These are phyloP conservation scores for Pythium dissotocum DNA, from an alignment of 352 stramenopile species.

Conservation along the genomic window DNA sequence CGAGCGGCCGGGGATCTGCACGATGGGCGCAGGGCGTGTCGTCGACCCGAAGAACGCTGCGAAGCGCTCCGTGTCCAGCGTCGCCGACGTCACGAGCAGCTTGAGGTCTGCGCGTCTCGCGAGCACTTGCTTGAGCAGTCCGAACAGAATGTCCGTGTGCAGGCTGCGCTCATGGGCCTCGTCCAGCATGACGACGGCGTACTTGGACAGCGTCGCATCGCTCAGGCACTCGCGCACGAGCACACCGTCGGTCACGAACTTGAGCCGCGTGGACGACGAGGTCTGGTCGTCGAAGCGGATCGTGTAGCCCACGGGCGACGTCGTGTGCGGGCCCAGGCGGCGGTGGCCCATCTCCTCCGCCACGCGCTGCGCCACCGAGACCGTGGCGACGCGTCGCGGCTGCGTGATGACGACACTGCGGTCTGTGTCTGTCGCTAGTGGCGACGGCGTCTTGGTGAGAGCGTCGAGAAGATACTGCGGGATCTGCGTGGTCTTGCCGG, in stretches of 20 bases:
- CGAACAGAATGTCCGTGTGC: slow-evolving; percentile 98
- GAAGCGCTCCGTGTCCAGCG: slow-evolving; percentile 88
- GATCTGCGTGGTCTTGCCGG: slow-evolving; percentile 95
- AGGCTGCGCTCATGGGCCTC: slow-evolving; percentile 98
- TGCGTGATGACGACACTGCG: slow-evolving; percentile 88
- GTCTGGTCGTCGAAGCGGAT: slow-evolving; percentile 98
- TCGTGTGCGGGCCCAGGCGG: slow-evolving; percentile 25
- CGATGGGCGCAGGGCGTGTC: slow-evolving; percentile 59
- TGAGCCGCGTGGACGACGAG: slow-evolving; percentile 60
- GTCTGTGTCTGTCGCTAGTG: slow-evolving; percentile 37
- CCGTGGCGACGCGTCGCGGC: slow-evolving; percentile 95
- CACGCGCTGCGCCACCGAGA: slow-evolving; percentile 97
- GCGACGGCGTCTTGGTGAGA: slow-evolving; percentile 18
- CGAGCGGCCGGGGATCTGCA: slow-evolving; percentile 90
- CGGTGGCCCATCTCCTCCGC: slow-evolving; percentile 93
- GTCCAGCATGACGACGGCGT: slow-evolving; percentile 92
- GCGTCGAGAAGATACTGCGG: slow-evolving; percentile 65
- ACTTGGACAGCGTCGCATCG: slow-evolving; percentile 76
- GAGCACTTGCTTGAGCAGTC: slow-evolving; percentile 86
- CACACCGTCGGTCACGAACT: slow-evolving; percentile 85
- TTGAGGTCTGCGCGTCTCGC: slow-evolving; percentile 77
- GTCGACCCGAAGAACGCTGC: slow-evolving; percentile 74
- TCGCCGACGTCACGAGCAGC: slow-evolving; percentile 94
- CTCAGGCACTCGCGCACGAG: slow-evolving; percentile 78
- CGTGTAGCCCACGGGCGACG: slow-evolving; percentile 89